Evolutionary conservation across 2,329 filamentous ascomycete species (phyloP).

Genomic region (Elsinoe perseae): DNA sequence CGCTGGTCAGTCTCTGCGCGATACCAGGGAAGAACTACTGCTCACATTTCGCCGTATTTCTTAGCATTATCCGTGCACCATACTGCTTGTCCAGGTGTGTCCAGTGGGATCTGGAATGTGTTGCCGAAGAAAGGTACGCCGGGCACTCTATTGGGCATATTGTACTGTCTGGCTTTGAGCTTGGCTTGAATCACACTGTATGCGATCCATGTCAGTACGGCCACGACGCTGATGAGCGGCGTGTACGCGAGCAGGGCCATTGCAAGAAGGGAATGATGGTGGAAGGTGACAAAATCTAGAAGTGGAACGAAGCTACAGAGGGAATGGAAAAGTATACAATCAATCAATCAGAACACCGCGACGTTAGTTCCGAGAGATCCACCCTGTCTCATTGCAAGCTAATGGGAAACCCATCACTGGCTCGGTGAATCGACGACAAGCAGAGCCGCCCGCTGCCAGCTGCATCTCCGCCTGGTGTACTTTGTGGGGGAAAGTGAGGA

Average conservation of each 20-base stretch:
- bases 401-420: not conserved
- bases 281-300: not conserved
- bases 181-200: not conserved
- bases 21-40: not conserved
- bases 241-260: not conserved
- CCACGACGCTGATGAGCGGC: conserved; percentile 1
- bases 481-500: not conserved
- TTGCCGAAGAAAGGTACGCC: conserved; percentile 15
- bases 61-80: conserved; percentile 9
- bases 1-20: not conserved
- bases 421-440: not conserved
- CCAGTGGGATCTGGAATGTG: conserved; percentile 12
- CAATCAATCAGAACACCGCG: not conserved
- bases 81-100: conserved; percentile 3
- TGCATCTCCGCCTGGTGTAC: not conserved
- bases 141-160: conserved; percentile 10
- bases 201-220: conserved; percentile 10
- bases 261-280: no score
- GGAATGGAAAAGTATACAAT: conserved; percentile 2
- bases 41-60: conserved; percentile 15
- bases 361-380: conserved; percentile 2
- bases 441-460: conserved; percentile 1
- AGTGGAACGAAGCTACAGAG: not conserved
- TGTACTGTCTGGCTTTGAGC: conserved; percentile 12
- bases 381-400: not conserved